Base-by-base conservation (phyloP, 1,139 yeast genomes). In the Geotrichum klebahnii region DNA sequence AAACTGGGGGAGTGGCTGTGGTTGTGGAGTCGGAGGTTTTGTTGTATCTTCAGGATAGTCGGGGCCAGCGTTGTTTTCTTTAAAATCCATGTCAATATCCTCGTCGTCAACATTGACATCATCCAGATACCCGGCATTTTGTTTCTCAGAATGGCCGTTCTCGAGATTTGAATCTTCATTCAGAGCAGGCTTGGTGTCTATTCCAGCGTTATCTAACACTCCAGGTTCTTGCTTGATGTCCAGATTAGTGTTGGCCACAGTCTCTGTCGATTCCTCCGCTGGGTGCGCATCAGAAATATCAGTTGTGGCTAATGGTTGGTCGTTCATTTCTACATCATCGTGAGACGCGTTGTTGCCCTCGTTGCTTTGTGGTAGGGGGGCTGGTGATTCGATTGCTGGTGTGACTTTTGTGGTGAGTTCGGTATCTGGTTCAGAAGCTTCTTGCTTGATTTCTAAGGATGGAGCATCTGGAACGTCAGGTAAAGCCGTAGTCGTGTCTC, bases 1-100 rank as follows among this genome's bases (percentile, higher is more conserved):
- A 51, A 84, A 73, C 53, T 82, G 86, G 0, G 94, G 90, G 12
- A 20, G 77, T 79, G 48, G 69, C 59, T 12, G 46, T 61, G 49
- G 56, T 10, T 26, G 29, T 8, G 29, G 29, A 26, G 29, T 26
- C 6, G n/a, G n/a, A n/a, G n/a, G n/a, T n/a, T n/a, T n/a, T n/a
- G n/a, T n/a, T n/a, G n/a, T n/a, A n/a, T n/a, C 29, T 14, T 17
- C 48, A 22, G 41, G 29, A 24, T 46, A 44, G 38, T 50, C 16
- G 14, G 19, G 59, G 59, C 49, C 62, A 10, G 37, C 56, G 40
- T 17, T 50, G 28, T 51, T 50, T 16, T 47, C 42, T n/a, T 19
- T 28, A 22, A 62, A 61, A 22, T 65, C 65, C 55, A 63, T 57
- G 10, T 60, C 64, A 6, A 44, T 35, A 9, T 50, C 55, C 2